phyloP scores from a whole-genome alignment of 2,329 filamentous ascomycete genomes.

The Pezicula rhizophila region DNA sequence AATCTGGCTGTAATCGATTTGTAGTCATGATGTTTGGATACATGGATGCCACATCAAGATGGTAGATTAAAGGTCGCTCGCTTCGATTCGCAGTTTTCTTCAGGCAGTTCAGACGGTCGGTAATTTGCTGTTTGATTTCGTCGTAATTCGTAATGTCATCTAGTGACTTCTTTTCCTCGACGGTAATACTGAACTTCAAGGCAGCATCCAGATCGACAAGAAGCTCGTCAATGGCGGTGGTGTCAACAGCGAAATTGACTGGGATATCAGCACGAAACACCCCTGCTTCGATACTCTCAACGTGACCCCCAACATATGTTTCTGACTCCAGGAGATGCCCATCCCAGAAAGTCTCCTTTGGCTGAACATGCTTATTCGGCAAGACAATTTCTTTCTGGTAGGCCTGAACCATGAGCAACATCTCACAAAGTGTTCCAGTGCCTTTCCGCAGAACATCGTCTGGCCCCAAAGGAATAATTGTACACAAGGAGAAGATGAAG shows the following conservation, averaged over 20 bases:
- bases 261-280: slow-evolving; percentile 96
- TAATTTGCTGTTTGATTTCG: slow-evolving; percentile 79
- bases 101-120: slow-evolving; percentile 61
- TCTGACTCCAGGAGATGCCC: slow-evolving; percentile 94
- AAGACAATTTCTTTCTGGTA: slow-evolving; percentile 87
- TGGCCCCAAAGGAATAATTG: slow-evolving; percentile 85
- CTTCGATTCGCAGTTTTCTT: slow-evolving; percentile 77
- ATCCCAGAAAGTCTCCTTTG: slow-evolving; percentile 92
- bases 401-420: slow-evolving; percentile 98
- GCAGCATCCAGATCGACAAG: slow-evolving; percentile 81
- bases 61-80: slow-evolving; percentile 89
- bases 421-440: slow-evolving; percentile 97
- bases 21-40: slow-evolving; percentile 99
- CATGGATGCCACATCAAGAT: slow-evolving; percentile 98
- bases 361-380: slow-evolving; percentile 91
- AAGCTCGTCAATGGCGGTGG: slow-evolving; percentile 83
- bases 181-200: slow-evolving; percentile 76
- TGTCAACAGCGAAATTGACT: slow-evolving; percentile 87
- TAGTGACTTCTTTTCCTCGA: slow-evolving; percentile 77
- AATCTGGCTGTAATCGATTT: slow-evolving; percentile 93
- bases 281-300: slow-evolving; percentile 97
- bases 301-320: slow-evolving; percentile 96
- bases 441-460: slow-evolving; percentile 93
- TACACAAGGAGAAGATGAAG: slow-evolving; percentile 98
- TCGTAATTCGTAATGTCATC: slow-evolving; percentile 78